Conservation (phyloP, 2,329 filamentous ascomycete species). For the Alternaria postmessia region DNA sequence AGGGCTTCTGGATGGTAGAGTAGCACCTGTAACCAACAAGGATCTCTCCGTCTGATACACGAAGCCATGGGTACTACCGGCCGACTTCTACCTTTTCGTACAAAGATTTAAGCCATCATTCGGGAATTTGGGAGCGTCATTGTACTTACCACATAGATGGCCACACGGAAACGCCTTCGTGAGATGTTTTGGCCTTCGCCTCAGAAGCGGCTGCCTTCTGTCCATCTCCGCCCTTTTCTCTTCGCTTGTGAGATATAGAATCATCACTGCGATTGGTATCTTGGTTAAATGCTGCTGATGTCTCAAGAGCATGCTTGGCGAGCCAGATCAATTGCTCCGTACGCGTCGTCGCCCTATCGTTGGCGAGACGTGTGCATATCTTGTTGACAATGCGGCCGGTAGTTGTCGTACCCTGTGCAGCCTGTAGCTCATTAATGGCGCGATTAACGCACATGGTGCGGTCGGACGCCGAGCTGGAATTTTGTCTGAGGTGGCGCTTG, state of each 20-base stretch:
- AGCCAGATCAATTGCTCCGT: constrained; percentile 25
- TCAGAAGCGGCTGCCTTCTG: background rate
- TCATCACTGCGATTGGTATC: background rate
- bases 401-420: constrained; percentile 2
- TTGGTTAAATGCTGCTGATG: constrained; percentile 3
- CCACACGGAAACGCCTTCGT: constrained; percentile 26
- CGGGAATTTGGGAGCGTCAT: background rate
- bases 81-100: background rate
- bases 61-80: background rate
- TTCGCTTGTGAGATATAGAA: background rate
- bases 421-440: constrained; percentile 4
- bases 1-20: background rate
- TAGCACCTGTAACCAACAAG: background rate
- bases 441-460: background rate
- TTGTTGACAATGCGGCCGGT: constrained; percentile 13
- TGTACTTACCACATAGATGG: constrained; percentile 27
- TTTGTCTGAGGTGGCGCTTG: background rate
- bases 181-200: background rate
- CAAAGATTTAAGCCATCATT: background rate
- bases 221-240: background rate
- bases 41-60: background rate
- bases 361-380: constrained; percentile 3
- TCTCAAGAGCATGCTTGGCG: constrained; percentile 20
- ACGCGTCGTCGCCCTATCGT: constrained; percentile 11
- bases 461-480: background rate